Conservation (phyloP, 352 stramenopile genomes). For the Peronosclerospora sorghi region DNA sequence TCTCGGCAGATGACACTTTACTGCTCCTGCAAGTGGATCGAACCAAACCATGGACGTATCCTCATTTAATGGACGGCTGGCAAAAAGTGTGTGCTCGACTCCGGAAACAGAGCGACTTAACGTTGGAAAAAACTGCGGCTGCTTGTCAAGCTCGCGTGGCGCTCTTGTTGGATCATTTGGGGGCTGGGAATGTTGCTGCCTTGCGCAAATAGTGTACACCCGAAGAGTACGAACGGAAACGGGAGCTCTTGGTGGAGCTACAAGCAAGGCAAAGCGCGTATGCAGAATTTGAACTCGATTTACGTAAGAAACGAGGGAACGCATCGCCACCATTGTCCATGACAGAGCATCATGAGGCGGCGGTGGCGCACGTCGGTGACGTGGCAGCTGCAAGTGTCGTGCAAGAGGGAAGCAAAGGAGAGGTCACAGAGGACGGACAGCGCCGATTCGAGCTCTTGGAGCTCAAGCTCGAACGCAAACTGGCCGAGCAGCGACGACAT, state of each 20-base stretch:
- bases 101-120: slow-evolving; percentile 6
- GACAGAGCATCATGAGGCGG: slow-evolving; percentile 17
- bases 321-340: neutral
- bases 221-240: slow-evolving; percentile 21
- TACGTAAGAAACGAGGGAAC: slow-evolving; percentile 8
- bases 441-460: slow-evolving; percentile 24
- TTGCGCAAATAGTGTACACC: slow-evolving; percentile 18
- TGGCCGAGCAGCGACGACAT: slow-evolving; percentile 18
- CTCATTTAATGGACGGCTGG: slow-evolving; percentile 25
- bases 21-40: slow-evolving; percentile 20
- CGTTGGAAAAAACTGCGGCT: slow-evolving; percentile 24
- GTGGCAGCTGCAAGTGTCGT: slow-evolving; percentile 14
- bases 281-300: slow-evolving; percentile 8
- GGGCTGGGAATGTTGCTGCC: slow-evolving; percentile 18
- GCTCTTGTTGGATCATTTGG: slow-evolving; percentile 22
- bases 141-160: slow-evolving; percentile 21
- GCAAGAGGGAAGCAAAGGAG: slow-evolving; percentile 6
- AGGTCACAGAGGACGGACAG: slow-evolving; percentile 2
- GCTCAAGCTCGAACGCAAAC: slow-evolving; percentile 21
- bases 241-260: slow-evolving; percentile 14
- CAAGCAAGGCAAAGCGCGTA: slow-evolving; percentile 11
- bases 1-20: slow-evolving; percentile 23
- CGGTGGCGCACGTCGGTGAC: slow-evolving; percentile 17
- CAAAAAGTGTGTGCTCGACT: slow-evolving; percentile 17
- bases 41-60: slow-evolving; percentile 21